phyloP scores from a whole-genome alignment of 2,329 filamentous ascomycete genomes.

The Ophiocordyceps camponoti-rufipedis region DNA sequence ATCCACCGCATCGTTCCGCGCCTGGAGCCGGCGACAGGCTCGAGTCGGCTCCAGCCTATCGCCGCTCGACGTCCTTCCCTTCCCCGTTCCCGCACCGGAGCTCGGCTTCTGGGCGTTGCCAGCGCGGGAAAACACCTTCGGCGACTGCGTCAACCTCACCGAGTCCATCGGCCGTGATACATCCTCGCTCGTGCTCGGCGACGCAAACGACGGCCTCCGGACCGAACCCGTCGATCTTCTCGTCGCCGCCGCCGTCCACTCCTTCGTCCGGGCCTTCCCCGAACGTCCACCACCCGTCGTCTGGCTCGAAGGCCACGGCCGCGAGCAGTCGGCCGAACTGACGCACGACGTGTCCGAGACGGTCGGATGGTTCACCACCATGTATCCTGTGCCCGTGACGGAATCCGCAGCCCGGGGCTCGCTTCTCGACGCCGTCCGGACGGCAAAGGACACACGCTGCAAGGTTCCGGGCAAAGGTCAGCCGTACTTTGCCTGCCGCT shows the following conservation, averaged over 20 bases:
- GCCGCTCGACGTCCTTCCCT: conserved; percentile 2
- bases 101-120: conserved; percentile 5
- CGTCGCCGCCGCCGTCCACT: conserved; percentile 13
- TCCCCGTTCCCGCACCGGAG: conserved; percentile 3
- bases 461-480: conserved; percentile 16
- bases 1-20: conserved; percentile 12
- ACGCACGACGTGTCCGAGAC: conserved; percentile 17
- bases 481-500: conserved; percentile 18
- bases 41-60: conserved; percentile 1
- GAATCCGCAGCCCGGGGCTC: conserved; percentile 1
- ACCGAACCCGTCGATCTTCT: conserved; percentile 21
- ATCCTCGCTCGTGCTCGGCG: conserved; percentile 4
- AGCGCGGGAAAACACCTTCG: conserved; percentile 2
- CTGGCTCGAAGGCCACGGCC: conserved; percentile 22
- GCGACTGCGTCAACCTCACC: background rate
- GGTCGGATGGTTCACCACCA: conserved; percentile 27
- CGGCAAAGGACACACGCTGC: conserved; percentile 17
- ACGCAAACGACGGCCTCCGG: conserved; percentile 11
- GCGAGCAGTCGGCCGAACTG: conserved; percentile 10
- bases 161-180: conserved; percentile 3
- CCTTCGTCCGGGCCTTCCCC: conserved; percentile 15
- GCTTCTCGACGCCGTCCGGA: conserved; percentile 4
- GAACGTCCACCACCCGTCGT: conserved; percentile 15
- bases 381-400: conserved; percentile 14
- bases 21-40: conserved; percentile 10